These are phyloP conservation scores for Starmerella ratchasimensis DNA, from an alignment of 805 yeast species.

Conservation along the genomic window DNA sequence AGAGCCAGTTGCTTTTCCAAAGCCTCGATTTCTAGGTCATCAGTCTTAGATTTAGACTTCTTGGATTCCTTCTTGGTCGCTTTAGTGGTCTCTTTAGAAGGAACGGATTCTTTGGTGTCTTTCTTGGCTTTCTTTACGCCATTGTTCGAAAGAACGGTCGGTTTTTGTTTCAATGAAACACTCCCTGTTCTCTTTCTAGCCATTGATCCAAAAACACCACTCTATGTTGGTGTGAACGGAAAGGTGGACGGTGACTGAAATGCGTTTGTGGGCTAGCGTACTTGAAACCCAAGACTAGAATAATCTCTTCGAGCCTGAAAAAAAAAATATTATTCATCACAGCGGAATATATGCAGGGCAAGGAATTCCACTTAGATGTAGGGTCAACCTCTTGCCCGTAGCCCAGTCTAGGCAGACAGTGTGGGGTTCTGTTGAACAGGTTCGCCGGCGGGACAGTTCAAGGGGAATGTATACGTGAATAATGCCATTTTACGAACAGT, in stretches of 20 bases:
- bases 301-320: not conserved
- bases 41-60: constrained; percentile 3
- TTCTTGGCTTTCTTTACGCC: not conserved
- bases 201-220: constrained; percentile 8
- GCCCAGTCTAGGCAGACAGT: too few relatives aligned
- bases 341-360: too few relatives aligned
- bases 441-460: too few relatives aligned
- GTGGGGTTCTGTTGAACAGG: too few relatives aligned
- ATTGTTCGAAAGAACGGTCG: not conserved
- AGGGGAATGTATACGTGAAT: too few relatives aligned
- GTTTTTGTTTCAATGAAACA: constrained; percentile 2
- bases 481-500: too few relatives aligned
- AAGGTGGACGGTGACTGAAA: too few relatives aligned
- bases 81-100: not conserved
- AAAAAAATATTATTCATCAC: constrained; percentile 7
- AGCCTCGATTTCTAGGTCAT: constrained; percentile 18
- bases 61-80: not conserved
- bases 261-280: not conserved
- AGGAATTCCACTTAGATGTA: too few relatives aligned
- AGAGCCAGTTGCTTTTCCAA: constrained; percentile 17
- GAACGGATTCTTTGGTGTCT: not conserved
- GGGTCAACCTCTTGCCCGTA: too few relatives aligned
- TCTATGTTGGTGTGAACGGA: not conserved
- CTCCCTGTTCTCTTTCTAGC: constrained; percentile 14
- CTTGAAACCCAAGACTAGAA: too few relatives aligned